A percentile compares a stretch with the other conserved stretches of the same genome.
Conservation (phyloP, 139 green algal species). For the Picochlorum sp. region DNA sequence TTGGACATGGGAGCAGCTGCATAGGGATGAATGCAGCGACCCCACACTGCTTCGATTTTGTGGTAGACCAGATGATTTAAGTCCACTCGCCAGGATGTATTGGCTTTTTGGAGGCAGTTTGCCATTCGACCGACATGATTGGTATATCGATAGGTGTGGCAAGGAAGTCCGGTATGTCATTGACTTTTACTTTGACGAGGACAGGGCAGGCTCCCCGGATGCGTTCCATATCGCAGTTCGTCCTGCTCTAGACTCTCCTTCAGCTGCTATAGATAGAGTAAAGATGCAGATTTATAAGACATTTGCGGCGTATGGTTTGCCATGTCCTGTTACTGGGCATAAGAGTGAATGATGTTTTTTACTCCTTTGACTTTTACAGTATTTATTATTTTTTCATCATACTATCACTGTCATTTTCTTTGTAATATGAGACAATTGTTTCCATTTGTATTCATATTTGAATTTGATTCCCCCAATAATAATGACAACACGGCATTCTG, state of each 20-base stretch:
- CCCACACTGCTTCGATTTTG: constrained; percentile 72
- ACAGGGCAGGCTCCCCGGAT: constrained; percentile 57
- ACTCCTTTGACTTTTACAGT: too few species aligned
- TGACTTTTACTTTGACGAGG: constrained; percentile 95
- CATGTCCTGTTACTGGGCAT: constrained; percentile 82
- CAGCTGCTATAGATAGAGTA: constrained; percentile 58
- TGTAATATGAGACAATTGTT: too few species aligned
- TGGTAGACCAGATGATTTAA: constrained; percentile 78
- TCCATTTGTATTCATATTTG: too few species aligned
- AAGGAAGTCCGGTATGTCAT: constrained; percentile 89
- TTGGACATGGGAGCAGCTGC: constrained; percentile 74
- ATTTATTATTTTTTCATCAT: too few species aligned
- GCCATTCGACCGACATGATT: constrained; percentile 92
- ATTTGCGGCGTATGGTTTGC: constrained; percentile 73
- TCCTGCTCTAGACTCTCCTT: constrained; percentile 73
- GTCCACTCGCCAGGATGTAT: constrained; percentile 62
- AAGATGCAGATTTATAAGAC: constrained; percentile 84
- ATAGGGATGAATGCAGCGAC: constrained; percentile 49
- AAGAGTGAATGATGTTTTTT: too few species aligned
- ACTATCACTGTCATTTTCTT: too few species aligned
- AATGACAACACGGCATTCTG: too few species aligned
- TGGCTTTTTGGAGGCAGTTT: constrained; percentile 45
- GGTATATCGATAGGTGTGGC: constrained; percentile 79
- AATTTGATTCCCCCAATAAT: too few species aligned
- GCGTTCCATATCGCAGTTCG: constrained; percentile 77